These are phyloP conservation scores for Russula sp. DNA, from an alignment of 768 basidiomycete genomes.

Conservation along the genomic window DNA sequence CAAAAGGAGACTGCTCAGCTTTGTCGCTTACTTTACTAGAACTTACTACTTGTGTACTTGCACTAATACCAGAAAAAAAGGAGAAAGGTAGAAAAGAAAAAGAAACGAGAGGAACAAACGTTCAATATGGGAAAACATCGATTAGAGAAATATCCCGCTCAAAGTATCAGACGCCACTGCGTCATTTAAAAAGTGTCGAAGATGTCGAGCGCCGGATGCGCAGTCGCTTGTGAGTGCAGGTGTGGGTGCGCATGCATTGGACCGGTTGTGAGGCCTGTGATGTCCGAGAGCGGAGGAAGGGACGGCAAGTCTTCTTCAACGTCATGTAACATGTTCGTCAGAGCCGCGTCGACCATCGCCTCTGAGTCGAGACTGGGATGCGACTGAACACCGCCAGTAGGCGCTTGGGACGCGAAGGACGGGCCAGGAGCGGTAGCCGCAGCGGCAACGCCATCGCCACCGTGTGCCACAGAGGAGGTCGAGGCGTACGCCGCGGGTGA, in stretches of 20 bases:
- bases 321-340: slow-evolving; percentile 17
- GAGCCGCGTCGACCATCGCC: slow-evolving; percentile 25
- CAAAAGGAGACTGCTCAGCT: slow-evolving; percentile 15
- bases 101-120: neutral
- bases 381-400: slow-evolving; percentile 14
- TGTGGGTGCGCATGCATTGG: slow-evolving; percentile 24
- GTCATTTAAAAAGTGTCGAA: slow-evolving; percentile 29
- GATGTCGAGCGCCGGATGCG: slow-evolving; percentile 33
- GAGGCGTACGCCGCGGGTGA: slow-evolving; percentile 4
- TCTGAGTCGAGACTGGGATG: slow-evolving; percentile 22
- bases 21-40: slow-evolving; percentile 12
- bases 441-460: neutral
- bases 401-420: slow-evolving; percentile 7
- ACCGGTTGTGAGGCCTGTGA: slow-evolving; percentile 16
- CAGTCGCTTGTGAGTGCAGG: neutral
- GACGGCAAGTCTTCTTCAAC: slow-evolving; percentile 2
- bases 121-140: neutral
- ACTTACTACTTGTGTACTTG: slow-evolving; percentile 8
- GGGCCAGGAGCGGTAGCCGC: neutral
- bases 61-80: neutral
- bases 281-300: slow-evolving; percentile 21
- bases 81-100: neutral
- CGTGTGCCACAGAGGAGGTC: neutral
- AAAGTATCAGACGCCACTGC: neutral
- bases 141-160: neutral